Evolutionary conservation across 1,284 basidiomycete genomes (phyloP), one percentile per base, ranked within the genome.

Genomic region (Ustilago loliicola): DNA sequence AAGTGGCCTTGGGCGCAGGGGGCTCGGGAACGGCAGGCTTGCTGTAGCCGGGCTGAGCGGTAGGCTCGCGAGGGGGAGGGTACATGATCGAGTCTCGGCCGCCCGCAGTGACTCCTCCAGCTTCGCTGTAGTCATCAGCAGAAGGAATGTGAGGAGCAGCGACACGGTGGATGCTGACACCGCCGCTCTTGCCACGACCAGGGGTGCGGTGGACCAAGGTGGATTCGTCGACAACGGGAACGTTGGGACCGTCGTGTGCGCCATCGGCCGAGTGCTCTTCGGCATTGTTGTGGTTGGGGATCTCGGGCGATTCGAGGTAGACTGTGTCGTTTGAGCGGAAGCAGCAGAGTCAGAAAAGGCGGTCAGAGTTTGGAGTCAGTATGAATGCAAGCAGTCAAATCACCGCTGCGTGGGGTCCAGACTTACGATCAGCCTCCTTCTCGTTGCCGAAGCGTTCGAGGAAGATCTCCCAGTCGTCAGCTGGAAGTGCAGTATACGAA

Each of bases 1-100:
- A 53, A 17, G 64, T 72, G 30, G 74, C 42, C 25, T 66, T 71
- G 29, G 77, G 45, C 4, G 56, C 52, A 29, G 80, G 72, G 21
- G 66, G 61, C 48, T 72, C 72, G 52, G 83, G 84, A 11, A 72
- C 73, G 51, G 54, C 23, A 19, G 81, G 83, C 69, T 80, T 80
- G 67, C 69, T 72, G 71, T 64, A 81, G 45, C 79, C 79, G 5
- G 85, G 79, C n/a, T 64, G 53, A 21, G 79, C 53, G 15, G 64
- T 30, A 23, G 84, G 75, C 72, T 84, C 83, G 29, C 74, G 73
- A 21, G 83, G 80, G 19, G 85, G 81, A 15, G 85, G 85, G 81
- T 84, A 86, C 66, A 86, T 80, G 70, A 86, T 81, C 52, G 78
- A 80, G 79, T 86, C 85, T 23, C 85, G 79, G 25, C 85, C 85